These are phyloP conservation scores for Adansonia grandidieri DNA, from an alignment of 441 rosid species.

Conservation along the genomic window DNA sequence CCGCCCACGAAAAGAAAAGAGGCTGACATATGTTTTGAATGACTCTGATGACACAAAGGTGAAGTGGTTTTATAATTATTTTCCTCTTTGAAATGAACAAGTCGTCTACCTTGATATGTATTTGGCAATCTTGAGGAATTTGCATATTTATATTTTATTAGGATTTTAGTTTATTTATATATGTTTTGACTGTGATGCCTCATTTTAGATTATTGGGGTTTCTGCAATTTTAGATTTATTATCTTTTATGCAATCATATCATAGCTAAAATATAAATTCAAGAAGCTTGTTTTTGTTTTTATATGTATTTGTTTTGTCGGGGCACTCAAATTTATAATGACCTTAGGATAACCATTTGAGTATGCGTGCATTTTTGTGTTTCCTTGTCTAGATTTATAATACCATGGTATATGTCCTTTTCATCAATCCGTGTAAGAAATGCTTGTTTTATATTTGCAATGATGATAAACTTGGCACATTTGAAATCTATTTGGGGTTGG, in stretches of 20 bases:
- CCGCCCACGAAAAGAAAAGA: slow-evolving; percentile 97
- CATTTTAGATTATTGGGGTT: not conserved
- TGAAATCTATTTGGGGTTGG: slow-evolving; percentile 7
- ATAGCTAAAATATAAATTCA: not conserved
- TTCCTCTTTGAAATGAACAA: not conserved
- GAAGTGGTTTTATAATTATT: slow-evolving; percentile 16
- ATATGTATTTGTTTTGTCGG: not conserved
- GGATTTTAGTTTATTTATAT: not conserved
- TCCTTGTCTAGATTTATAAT: not conserved
- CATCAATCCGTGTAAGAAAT: not conserved
- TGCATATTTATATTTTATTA: not conserved
- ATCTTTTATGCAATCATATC: not conserved
- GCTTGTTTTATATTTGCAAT: not conserved
- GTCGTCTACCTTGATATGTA: not conserved
- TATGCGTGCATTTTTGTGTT: not conserved
- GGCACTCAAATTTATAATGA: not conserved
- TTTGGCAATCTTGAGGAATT: not conserved
- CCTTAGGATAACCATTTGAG: not conserved
- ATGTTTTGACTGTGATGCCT: not conserved
- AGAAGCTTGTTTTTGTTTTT: not conserved
- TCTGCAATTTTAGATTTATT: not conserved
- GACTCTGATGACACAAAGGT: slow-evolving; percentile 87
- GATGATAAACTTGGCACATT: not conserved
- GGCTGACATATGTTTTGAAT: slow-evolving; percentile 87
- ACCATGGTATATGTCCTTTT: slow-evolving; percentile 5